These are phyloP conservation scores for Musa beccarii DNA, from an alignment of 176 grass and related monocot genomes.

Conservation along the genomic window DNA sequence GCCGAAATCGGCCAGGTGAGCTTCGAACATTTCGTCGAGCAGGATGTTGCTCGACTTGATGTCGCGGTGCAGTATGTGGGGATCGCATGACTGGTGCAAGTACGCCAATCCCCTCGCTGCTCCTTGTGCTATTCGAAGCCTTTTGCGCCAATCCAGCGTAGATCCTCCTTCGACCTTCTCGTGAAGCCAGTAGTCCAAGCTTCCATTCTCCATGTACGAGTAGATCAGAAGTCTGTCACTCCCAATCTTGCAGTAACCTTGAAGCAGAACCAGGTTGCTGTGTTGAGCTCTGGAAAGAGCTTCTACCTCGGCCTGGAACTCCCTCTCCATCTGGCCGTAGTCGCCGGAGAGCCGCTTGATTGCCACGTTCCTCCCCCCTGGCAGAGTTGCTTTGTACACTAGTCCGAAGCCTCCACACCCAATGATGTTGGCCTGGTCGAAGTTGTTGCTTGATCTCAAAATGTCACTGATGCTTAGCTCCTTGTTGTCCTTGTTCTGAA, in stretches of 20 bases:
- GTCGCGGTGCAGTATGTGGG: constrained; percentile 74
- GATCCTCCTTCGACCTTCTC: constrained; percentile 34
- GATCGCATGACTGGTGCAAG: constrained; percentile 73
- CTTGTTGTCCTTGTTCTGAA: constrained; percentile 12
- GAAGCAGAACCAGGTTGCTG: constrained; percentile 8
- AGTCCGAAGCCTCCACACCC: constrained; percentile 8
- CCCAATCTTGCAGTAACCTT: constrained; percentile 15
- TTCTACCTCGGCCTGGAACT: constrained; percentile 19
- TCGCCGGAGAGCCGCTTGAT: constrained; percentile 14
- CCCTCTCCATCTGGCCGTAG: constrained; percentile 17
- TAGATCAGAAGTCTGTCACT: constrained; percentile 9
- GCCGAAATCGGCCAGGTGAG: constrained; percentile 84
- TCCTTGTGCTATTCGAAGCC: constrained; percentile 66
- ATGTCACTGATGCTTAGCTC: constrained; percentile 11
- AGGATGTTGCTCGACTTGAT: constrained; percentile 95
- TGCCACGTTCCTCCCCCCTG: constrained; percentile 7
- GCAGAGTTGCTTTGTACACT: constrained; percentile 7
- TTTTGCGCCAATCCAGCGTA: constrained; percentile 63
- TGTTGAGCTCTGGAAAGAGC: constrained; percentile 12
- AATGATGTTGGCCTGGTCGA: constrained; percentile 14
- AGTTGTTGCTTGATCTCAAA: constrained; percentile 5
- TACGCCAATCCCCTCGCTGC: constrained; percentile 64
- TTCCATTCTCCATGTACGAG: constrained; percentile 92
- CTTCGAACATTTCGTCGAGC: constrained; percentile 61
- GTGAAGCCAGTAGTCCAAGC: constrained; percentile 88